Base-by-base conservation (phyloP, 1,284 basidiomycete species). In the Hymenochaete sp. region DNA sequence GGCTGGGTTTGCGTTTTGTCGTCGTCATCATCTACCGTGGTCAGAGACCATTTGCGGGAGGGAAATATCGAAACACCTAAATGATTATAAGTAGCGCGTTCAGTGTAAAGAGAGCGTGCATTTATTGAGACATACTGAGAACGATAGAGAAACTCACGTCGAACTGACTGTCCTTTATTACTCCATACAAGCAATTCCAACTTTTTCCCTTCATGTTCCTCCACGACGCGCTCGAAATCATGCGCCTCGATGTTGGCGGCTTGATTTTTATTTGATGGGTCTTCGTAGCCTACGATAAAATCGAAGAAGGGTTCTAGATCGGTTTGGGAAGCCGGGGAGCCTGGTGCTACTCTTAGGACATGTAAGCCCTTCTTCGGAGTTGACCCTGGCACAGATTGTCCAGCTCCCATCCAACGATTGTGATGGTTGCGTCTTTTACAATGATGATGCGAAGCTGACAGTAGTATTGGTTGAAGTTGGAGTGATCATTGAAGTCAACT, bases 301-400 rank as follows among this genome's bases (percentile, higher is more conserved):
- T 98, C 95, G 59, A 98, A 98, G 67, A 93, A 96, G 0, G 93
- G 89, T 59, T 98, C 93, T 37, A 98, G 85, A 42, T 78, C 79
- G 4, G 88, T 88, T 45, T 81, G 72, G 7, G 87, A 86, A 1
- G 89, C 86, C 13, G 90, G 90, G 1, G 89, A 92, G n/a, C 74
- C 73, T 2, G 89, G 84, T 1, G 88, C 88, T 31, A 93, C 89
- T 48, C 90, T 80, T 47, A 93, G 68, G 52, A 90, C 83, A 60
- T 93, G 90, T 13, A 93, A 72, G 4, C 84, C 90, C 48, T 73
- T 75, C 29, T 73, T 65, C 28, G 81, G 79, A 25, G 68, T 62
- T 48, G 78, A 73, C 11, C 62, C 58, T 27, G 63, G 60, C 1
- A 73, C 76, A 38, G 84, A 87, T 60, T 87, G 84, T 42, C 77